Evolutionary conservation across 2,329 filamentous ascomycete genomes (phyloP).

Genomic region (Sporothrix brunneoviolacea): DNA sequence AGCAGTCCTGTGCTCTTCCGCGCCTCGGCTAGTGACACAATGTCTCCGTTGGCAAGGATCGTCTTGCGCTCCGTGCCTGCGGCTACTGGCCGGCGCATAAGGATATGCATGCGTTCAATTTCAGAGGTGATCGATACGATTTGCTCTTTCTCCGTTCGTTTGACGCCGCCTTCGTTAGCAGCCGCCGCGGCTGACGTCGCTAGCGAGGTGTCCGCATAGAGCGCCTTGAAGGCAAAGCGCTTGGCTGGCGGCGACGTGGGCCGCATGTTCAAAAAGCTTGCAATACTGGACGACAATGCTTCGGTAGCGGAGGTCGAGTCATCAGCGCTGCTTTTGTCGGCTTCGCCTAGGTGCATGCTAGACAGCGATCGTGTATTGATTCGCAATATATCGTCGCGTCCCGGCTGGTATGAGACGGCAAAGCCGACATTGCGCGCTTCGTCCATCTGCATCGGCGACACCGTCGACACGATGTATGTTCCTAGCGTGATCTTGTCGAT

Average conservation of each 20-base stretch:
- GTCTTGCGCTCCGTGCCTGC: slow-evolving; percentile 34
- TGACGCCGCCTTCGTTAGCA: slow-evolving; percentile 25
- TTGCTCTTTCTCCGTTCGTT: slow-evolving; percentile 48
- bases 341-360: slow-evolving; percentile 29
- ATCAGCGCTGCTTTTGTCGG: slow-evolving; percentile 15
- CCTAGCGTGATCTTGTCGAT: slow-evolving; percentile 69
- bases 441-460: slow-evolving; percentile 70
- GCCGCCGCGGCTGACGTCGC: slow-evolving; percentile 32
- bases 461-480: slow-evolving; percentile 83
- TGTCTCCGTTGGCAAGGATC: slow-evolving; percentile 55
- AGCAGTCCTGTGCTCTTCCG: slow-evolving; percentile 79
- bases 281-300: slow-evolving; percentile 28
- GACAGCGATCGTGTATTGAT: slow-evolving; percentile 81
- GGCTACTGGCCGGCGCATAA: slow-evolving; percentile 38
- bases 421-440: slow-evolving; percentile 78
- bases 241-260: slow-evolving; percentile 25
- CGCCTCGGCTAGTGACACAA: slow-evolving; percentile 79
- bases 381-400: slow-evolving; percentile 63
- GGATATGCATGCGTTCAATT: slow-evolving; percentile 63
- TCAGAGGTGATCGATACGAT: slow-evolving; percentile 64
- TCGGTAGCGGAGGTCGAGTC: slow-evolving; percentile 9
- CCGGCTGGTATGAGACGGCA: slow-evolving; percentile 68
- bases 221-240: slow-evolving; percentile 49
- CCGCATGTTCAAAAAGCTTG: slow-evolving; percentile 36
- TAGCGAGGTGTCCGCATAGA: slow-evolving; percentile 47